Percentiles rank a stretch among this genome's conserved stretches.
Evolutionary conservation across 78 protist genomes (phyloP).

Genomic region (Chrysochromulina tobinii): DNA sequence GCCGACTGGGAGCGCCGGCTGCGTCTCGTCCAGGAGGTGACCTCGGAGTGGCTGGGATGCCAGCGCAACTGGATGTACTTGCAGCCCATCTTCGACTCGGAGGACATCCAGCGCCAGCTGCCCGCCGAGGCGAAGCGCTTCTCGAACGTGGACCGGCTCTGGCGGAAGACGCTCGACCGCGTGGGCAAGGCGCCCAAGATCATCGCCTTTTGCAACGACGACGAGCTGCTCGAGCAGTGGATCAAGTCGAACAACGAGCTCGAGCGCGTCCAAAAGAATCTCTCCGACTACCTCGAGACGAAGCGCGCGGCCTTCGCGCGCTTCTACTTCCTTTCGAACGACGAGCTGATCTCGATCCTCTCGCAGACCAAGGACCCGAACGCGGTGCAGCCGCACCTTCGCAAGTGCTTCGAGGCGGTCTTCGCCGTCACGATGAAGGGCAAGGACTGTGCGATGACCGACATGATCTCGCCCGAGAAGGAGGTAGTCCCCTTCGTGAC

Average conservation of each 20-base stretch:
- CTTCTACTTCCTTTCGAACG: slow-evolving; percentile 76
- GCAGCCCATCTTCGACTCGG: slow-evolving; percentile 87
- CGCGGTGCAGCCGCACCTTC: slow-evolving; percentile 61
- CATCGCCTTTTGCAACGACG: slow-evolving; percentile 22
- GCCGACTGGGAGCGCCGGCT: slow-evolving; percentile 69
- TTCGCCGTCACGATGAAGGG: not conserved
- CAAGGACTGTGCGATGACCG: slow-evolving; percentile 39
- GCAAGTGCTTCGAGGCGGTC: slow-evolving; percentile 67
- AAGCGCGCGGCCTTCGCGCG: slow-evolving; percentile 75
- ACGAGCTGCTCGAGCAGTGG: slow-evolving; percentile 33
- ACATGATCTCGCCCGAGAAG: slow-evolving; percentile 56
- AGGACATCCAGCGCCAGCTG: slow-evolving; percentile 85
- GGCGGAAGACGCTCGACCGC: slow-evolving; percentile 54
- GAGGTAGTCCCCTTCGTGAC: slow-evolving; percentile 35
- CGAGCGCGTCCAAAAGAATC: slow-evolving; percentile 63
- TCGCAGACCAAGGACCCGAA: slow-evolving; percentile 59
- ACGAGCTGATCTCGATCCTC: slow-evolving; percentile 72
- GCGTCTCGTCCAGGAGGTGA: slow-evolving; percentile 50
- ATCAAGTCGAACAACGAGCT: slow-evolving; percentile 39
- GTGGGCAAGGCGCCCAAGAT: slow-evolving; percentile 13
- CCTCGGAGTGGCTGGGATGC: slow-evolving; percentile 83
- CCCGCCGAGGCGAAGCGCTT: slow-evolving; percentile 72
- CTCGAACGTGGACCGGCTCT: slow-evolving; percentile 54
- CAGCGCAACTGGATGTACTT: slow-evolving; percentile 89
- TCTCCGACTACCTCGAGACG: slow-evolving; percentile 71